Percentiles rank a stretch among this genome's conserved stretches.
Evolutionary conservation across 805 yeast genomes (phyloP).

Genomic region (Kodamaea lidongshanica): DNA sequence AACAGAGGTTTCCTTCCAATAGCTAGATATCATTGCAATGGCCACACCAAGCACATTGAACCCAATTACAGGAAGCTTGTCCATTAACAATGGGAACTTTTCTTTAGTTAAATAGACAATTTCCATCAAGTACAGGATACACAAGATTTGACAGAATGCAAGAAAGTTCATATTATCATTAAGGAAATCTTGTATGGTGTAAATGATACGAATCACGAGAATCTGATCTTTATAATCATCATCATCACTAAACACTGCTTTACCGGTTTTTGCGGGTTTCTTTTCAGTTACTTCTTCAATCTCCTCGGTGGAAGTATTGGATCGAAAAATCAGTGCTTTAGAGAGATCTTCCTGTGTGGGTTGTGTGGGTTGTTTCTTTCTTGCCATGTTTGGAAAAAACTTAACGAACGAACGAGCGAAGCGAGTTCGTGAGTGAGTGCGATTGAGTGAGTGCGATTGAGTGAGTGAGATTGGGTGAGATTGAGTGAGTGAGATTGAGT

Average conservation of each 20-base stretch:
- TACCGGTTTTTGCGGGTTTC: neutral
- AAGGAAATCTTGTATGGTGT: conserved; percentile 32
- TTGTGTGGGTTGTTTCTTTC: neutral
- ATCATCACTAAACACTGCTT: conserved; percentile 4
- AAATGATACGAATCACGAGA: conserved; percentile 14
- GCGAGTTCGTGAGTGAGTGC: too few relatives aligned
- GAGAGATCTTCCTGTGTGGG: too few relatives aligned
- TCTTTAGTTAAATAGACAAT: conserved; percentile 22
- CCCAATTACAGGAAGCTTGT: conserved; percentile 17
- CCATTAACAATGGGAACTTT: conserved; percentile 14
- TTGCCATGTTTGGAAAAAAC: too few relatives aligned
- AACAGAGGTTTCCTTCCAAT: conserved; percentile 13
- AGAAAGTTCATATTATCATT: conserved; percentile 27
- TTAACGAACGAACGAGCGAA: too few relatives aligned
- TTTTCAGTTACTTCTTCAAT: neutral
- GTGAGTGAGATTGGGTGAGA: too few relatives aligned
- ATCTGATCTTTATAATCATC: conserved; percentile 10
- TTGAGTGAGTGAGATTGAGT: too few relatives aligned
- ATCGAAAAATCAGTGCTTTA: conserved; percentile 9
- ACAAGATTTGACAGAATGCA: conserved; percentile 29
- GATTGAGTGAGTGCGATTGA: too few relatives aligned
- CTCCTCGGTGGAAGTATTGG: neutral
- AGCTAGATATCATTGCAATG: conserved; percentile 24
- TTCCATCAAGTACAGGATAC: conserved; percentile 24
- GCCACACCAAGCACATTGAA: conserved; percentile 31